These are phyloP conservation scores for Aspergillus panamensis DNA, from an alignment of 495 filamentous ascomycete genomes.

Conservation along the genomic window DNA sequence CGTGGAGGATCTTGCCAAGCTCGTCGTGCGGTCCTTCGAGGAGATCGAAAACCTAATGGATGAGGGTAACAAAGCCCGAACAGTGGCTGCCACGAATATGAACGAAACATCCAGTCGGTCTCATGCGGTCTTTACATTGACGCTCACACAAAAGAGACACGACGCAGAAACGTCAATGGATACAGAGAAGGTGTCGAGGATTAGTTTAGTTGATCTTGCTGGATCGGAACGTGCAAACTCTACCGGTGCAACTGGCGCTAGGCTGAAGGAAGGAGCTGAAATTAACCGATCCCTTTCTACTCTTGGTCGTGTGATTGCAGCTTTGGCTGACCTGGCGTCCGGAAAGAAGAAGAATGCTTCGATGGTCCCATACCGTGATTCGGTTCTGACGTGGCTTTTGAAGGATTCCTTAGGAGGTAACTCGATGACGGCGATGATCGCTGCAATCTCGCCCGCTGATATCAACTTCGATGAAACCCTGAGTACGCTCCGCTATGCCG, in stretches of 20 bases:
- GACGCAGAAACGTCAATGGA: slow-evolving; percentile 94
- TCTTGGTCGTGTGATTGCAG: slow-evolving; percentile 95
- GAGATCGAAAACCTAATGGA: slow-evolving; percentile 99
- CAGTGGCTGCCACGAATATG: slow-evolving; percentile 99
- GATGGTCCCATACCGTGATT: slow-evolving; percentile 96
- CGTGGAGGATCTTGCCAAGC: slow-evolving; percentile 94
- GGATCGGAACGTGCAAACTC: slow-evolving; percentile 96
- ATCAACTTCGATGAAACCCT: slow-evolving; percentile 99
- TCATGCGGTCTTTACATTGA: slow-evolving; percentile 97
- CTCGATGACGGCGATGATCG: slow-evolving; percentile 99
- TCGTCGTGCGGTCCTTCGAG: slow-evolving; percentile 93
- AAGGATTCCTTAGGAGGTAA: slow-evolving; percentile 98
- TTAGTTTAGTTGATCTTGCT: slow-evolving; percentile 95
- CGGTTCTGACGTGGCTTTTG: slow-evolving; percentile 91
- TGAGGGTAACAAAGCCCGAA: slow-evolving; percentile 97
- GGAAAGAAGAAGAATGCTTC: slow-evolving; percentile 80
- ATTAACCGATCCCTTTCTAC: slow-evolving; percentile 98
- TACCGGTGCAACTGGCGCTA: slow-evolving; percentile 91
- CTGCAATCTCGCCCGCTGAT: slow-evolving; percentile 95
- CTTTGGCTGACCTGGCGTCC: slow-evolving; percentile 83
- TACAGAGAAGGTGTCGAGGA: slow-evolving; percentile 95
- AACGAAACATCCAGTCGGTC: slow-evolving; percentile 98
- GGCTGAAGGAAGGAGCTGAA: slow-evolving; percentile 96
- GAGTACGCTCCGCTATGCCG: slow-evolving; percentile 91
- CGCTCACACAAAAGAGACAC: slow-evolving; percentile 88